Base-by-base conservation (phyloP, 2,329 filamentous ascomycete genomes). In the Cercospora sp. region DNA sequence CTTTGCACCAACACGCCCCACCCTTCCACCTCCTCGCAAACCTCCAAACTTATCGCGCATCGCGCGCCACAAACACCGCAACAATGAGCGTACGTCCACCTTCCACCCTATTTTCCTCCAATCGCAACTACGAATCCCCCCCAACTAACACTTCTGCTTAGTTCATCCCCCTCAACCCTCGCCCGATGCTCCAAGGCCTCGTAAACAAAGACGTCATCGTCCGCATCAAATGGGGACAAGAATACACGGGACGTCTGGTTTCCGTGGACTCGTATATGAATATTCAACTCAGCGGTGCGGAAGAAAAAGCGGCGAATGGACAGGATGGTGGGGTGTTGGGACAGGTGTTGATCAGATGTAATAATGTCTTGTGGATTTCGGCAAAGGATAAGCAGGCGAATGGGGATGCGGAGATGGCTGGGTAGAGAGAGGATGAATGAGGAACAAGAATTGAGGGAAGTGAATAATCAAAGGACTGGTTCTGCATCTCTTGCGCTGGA, bases 241-340 rank as follows among this genome's bases (percentile, higher is more conserved):
- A 99, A 81, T 99, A 99, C 87, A 96, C 94, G 81, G 95, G 95
- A 79, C 88, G 88, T 73, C 88, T 99, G 71, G 91, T 97, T 78
- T 94, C 91, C 76, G 92, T 97, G 78, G 95, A 99, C 84, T 93
- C 91, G 79, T 99, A 99, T 85, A 98, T 99, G 94, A 99, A 99
- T 84, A 89, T 99, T 72, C 93, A 98, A 83, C 87, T 99, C 71
- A 89, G 90, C 73, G 90, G 91, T 76, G 94, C 94, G 62, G 92
- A 97, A 82, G 95, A 99, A 82, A 97, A 90, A 82, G 13, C 51
- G 18, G 91, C 97, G 77, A 89, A 93, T 79, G 90, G 92, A 74
- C 91, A 96, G 86, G 90, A 89, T 79, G 93, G 91, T 40, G 94
- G 93, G 66, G 88, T 88, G 60, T 83, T 99, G 73, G 95, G 95